These are phyloP conservation scores for Phytophthora fragariaefolia DNA, from an alignment of 352 stramenopile genomes.

Conservation along the genomic window DNA sequence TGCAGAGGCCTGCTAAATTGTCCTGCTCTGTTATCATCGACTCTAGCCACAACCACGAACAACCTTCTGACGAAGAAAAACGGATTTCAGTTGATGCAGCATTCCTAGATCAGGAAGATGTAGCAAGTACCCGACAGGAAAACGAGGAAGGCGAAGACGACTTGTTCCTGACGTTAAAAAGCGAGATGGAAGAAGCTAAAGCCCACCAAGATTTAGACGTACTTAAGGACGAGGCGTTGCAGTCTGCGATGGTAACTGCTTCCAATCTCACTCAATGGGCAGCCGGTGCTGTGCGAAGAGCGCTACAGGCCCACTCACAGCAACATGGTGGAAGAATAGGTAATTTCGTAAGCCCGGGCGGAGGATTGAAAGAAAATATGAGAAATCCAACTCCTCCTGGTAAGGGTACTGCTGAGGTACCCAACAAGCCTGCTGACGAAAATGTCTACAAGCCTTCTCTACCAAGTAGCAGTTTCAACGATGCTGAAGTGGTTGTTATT, in stretches of 20 bases:
- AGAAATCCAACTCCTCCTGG: background rate
- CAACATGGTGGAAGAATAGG: constrained; percentile 38
- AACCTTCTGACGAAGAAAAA: constrained; percentile 8
- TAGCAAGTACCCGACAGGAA: background rate
- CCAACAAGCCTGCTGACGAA: constrained; percentile 25
- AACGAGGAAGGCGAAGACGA: constrained; percentile 47
- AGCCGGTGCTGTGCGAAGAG: constrained; percentile 75
- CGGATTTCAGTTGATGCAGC: background rate
- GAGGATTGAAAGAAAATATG: background rate
- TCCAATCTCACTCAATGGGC: constrained; percentile 91
- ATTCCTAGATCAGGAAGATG: constrained; percentile 2
- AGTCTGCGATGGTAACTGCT: constrained; percentile 81
- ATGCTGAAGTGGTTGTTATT: constrained; percentile 26
- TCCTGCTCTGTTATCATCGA: background rate
- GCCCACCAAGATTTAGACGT: constrained; percentile 68
- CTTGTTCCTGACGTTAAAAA: constrained; percentile 62
- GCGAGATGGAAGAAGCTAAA: constrained; percentile 77
- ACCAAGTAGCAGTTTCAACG: background rate
- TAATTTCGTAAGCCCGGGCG: constrained; percentile 15
- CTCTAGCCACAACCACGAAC: background rate
- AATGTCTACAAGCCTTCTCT: constrained; percentile 17
- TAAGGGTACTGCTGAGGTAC: constrained; percentile 17
- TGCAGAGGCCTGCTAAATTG: background rate
- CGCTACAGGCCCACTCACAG: constrained; percentile 67
- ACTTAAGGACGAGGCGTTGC: constrained; percentile 72